These are phyloP conservation scores for Dryas integrifolia DNA, from an alignment of 331 rosid species.

Conservation along the genomic window DNA sequence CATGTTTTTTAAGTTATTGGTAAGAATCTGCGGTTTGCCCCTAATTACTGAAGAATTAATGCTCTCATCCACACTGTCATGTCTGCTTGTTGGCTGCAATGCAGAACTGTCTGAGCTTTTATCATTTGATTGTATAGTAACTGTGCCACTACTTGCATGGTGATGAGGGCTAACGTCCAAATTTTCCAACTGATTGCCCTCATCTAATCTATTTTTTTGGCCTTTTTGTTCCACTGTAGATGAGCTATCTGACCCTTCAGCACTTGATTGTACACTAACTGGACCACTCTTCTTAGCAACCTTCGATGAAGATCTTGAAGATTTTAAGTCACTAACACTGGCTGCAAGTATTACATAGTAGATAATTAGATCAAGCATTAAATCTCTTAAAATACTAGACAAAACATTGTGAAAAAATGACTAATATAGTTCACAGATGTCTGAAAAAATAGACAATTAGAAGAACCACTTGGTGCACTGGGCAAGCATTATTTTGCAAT, in stretches of 20 bases:
- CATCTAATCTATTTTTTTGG: slow-evolving; percentile 29
- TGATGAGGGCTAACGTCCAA: slow-evolving; percentile 18
- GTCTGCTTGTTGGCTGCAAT: slow-evolving; percentile 38
- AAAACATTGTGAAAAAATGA: slow-evolving; percentile 14
- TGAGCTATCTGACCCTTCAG: slow-evolving; percentile 40
- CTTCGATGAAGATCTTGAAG: slow-evolving; percentile 38
- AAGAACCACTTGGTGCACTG: neutral
- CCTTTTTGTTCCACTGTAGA: slow-evolving; percentile 35
- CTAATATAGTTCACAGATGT: neutral
- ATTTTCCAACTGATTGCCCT: slow-evolving; percentile 28
- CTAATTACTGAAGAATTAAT: slow-evolving; percentile 40
- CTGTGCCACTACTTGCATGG: slow-evolving; percentile 30
- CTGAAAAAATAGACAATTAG: neutral
- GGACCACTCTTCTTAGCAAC: slow-evolving; percentile 35
- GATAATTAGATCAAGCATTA: slow-evolving; percentile 3
- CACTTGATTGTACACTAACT: slow-evolving; percentile 30
- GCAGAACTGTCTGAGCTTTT: slow-evolving; percentile 40
- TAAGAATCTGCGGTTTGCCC: slow-evolving; percentile 44
- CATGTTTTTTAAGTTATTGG: slow-evolving; percentile 41
- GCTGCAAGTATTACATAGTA: slow-evolving; percentile 39
- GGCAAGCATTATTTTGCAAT: neutral
- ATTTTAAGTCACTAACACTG: slow-evolving; percentile 37
- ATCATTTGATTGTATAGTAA: slow-evolving; percentile 37
- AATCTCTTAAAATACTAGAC: slow-evolving; percentile 2
- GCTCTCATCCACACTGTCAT: slow-evolving; percentile 35